Evolutionary conservation across 108 stramenopile genomes (phyloP).

Genomic region (Nitzschia sp.): DNA sequence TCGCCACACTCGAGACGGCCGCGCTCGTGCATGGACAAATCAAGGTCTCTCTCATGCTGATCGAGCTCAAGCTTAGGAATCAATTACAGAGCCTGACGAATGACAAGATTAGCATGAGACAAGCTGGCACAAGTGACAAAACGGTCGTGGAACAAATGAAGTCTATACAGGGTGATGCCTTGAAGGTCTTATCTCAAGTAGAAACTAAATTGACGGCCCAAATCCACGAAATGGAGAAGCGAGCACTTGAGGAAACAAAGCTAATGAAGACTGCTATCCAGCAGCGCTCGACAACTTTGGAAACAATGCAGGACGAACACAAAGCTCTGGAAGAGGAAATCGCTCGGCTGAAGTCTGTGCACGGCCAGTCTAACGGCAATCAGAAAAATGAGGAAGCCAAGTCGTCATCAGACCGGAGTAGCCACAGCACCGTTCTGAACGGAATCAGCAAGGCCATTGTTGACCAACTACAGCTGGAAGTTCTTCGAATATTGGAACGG

Average conservation of each 20-base stretch:
- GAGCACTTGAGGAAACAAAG: slow-evolving; percentile 13
- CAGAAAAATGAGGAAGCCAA: background rate
- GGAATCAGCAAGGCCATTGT: slow-evolving; percentile 28
- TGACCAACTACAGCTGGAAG: slow-evolving; percentile 40
- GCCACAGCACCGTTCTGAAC: slow-evolving; percentile 1
- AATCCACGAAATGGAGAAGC: slow-evolving; percentile 28
- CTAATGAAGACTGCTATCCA: background rate
- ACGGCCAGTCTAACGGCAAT: slow-evolving; percentile 1
- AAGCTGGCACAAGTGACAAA: background rate
- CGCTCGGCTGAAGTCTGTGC: slow-evolving; percentile 1
- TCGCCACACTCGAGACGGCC: slow-evolving; percentile 40
- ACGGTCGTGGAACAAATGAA: slow-evolving; percentile 19
- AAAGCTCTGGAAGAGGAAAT: slow-evolving; percentile 19
- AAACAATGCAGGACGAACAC: slow-evolving; percentile 11
- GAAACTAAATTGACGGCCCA: slow-evolving; percentile 36
- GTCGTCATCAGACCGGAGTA: background rate
- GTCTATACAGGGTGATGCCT: slow-evolving; percentile 23
- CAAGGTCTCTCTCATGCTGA: slow-evolving; percentile 42
- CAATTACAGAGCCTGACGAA: slow-evolving; percentile 34
- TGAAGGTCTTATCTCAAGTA: slow-evolving; percentile 34
- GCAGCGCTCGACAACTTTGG: background rate
- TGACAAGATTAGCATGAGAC: slow-evolving; percentile 12
- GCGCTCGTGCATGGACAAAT: slow-evolving; percentile 45
- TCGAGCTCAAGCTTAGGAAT: slow-evolving; percentile 49
- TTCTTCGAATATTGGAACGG: slow-evolving; percentile 25